Conservation (phyloP, 2,329 filamentous ascomycete species). For the Macroventuria anomochaeta region DNA sequence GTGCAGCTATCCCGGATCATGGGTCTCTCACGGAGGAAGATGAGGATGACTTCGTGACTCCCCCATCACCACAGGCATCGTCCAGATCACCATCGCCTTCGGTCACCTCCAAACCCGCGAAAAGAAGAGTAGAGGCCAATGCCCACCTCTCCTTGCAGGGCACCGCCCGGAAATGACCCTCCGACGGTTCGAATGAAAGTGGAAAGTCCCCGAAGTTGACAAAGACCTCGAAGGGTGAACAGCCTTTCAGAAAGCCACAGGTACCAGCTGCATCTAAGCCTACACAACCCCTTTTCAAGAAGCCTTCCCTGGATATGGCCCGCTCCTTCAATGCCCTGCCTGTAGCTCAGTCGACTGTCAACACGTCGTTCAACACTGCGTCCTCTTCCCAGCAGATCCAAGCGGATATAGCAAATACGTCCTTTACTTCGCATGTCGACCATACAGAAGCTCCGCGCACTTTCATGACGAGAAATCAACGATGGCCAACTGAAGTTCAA, state of each 20-base stretch:
- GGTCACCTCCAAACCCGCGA: slow-evolving; percentile 26
- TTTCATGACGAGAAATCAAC: slow-evolving; percentile 53
- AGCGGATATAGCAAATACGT: slow-evolving; percentile 28
- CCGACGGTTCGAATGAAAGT: slow-evolving; percentile 24
- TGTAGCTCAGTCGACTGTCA: slow-evolving; percentile 24
- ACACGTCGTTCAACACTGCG: slow-evolving; percentile 33
- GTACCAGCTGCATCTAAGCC: background rate
- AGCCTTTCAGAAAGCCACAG: slow-evolving; percentile 20
- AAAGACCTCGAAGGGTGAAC: slow-evolving; percentile 34
- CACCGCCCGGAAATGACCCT: slow-evolving; percentile 31
- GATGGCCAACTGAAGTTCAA: slow-evolving; percentile 74
- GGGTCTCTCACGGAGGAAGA: slow-evolving; percentile 44
- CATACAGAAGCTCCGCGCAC: background rate
- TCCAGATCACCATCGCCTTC: slow-evolving; percentile 16
- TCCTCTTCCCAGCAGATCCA: slow-evolving; percentile 35
- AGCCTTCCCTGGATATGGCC: slow-evolving; percentile 28
- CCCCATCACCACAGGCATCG: slow-evolving; percentile 28
- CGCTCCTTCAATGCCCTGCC: slow-evolving; percentile 26
- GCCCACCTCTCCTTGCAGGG: slow-evolving; percentile 23
- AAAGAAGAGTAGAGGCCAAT: slow-evolving; percentile 37
- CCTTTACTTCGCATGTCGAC: slow-evolving; percentile 32
- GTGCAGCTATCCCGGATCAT: slow-evolving; percentile 15
- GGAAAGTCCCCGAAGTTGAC: slow-evolving; percentile 38
- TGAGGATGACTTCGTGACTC: slow-evolving; percentile 29
- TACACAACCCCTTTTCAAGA: slow-evolving; percentile 26